Evolutionary conservation across 164 flowering plant species (phyloP).

Genomic region (Sextonia rubra): DNA sequence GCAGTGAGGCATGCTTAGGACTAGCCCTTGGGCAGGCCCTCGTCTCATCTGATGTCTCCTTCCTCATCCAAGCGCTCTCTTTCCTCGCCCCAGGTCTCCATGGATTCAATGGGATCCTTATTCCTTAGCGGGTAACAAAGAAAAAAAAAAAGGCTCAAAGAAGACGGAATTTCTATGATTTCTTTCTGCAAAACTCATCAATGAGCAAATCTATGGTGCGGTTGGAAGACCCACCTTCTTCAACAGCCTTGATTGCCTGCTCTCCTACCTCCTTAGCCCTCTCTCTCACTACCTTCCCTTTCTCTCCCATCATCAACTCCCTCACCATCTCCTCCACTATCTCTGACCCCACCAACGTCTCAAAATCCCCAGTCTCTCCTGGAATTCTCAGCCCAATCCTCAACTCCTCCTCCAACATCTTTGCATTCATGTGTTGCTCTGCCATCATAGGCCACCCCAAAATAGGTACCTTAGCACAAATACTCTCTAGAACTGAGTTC

Average conservation of each 20-base stretch:
- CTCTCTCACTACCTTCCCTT: conserved; percentile 33
- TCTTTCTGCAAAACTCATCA: conserved; percentile 5
- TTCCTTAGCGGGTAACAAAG: too few relatives aligned
- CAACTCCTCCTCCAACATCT: conserved; percentile 28
- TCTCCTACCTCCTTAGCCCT: conserved; percentile 32
- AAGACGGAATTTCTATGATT: too few relatives aligned
- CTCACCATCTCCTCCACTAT: conserved; percentile 27
- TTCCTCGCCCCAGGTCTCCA: too few relatives aligned
- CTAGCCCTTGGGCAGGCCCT: too few relatives aligned
- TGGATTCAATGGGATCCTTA: too few relatives aligned
- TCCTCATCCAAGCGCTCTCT: too few relatives aligned
- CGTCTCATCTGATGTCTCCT: too few relatives aligned
- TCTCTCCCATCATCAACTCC: conserved; percentile 47
- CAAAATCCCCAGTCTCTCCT: conserved; percentile 20
- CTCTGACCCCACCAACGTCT: conserved; percentile 20
- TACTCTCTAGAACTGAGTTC: conserved; percentile 34
- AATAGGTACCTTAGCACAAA: conserved; percentile 27
- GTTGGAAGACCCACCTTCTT: conserved; percentile 55
- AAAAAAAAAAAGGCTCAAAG: too few relatives aligned
- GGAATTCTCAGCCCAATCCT: conserved; percentile 15
- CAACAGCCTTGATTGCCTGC: conserved; percentile 34
- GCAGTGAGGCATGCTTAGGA: too few relatives aligned
- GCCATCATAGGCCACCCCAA: conserved; percentile 30
- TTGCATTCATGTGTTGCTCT: conserved; percentile 29
- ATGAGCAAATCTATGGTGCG: conserved; percentile 26